Evolutionary conservation across 192 early-diverging fungal species (phyloP).

Genomic region (Polychytrium aggregatum): DNA sequence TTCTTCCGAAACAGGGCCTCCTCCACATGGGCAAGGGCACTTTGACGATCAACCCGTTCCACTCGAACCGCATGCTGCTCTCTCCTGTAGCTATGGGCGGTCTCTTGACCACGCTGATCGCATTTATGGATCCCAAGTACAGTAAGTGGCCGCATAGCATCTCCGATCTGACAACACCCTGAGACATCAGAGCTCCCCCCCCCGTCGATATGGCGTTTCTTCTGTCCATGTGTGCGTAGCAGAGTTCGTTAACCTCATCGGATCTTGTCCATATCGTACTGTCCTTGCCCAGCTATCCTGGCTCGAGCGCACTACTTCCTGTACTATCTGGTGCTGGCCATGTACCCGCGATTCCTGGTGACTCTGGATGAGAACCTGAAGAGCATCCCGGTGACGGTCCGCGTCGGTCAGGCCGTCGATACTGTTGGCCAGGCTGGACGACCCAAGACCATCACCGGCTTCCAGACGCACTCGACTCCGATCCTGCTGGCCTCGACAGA

Average conservation of each 20-base stretch:
- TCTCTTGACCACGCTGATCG: conserved; percentile 75
- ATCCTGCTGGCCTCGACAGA: conserved; percentile 93
- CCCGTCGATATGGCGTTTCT: no score
- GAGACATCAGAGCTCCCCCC: no score
- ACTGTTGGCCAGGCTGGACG: conserved; percentile 95
- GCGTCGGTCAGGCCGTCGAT: conserved; percentile 99
- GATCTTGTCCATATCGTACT: not conserved
- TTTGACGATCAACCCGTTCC: conserved; percentile 90
- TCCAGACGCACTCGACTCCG: conserved; percentile 96
- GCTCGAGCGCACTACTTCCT: conserved; percentile 86
- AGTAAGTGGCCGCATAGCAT: conserved; percentile 48
- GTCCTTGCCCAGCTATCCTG: conserved; percentile 57
- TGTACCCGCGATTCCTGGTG: conserved; percentile 98
- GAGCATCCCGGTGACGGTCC: conserved; percentile 70
- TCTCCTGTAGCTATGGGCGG: conserved; percentile 81
- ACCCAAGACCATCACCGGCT: conserved; percentile 98
- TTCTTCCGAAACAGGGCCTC: conserved; percentile 38
- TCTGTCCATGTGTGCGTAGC: no score
- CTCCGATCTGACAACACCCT: no score
- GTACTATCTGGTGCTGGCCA: conserved; percentile 83
- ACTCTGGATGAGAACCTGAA: conserved; percentile 89
- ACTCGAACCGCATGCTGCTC: conserved; percentile 83
- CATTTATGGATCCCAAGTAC: conserved; percentile 84
- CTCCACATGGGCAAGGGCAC: conserved; percentile 99
- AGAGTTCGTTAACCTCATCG: no score